Base-by-base conservation (phyloP, 805 yeast species). In the Metschnikowia noctiluminum region DNA sequence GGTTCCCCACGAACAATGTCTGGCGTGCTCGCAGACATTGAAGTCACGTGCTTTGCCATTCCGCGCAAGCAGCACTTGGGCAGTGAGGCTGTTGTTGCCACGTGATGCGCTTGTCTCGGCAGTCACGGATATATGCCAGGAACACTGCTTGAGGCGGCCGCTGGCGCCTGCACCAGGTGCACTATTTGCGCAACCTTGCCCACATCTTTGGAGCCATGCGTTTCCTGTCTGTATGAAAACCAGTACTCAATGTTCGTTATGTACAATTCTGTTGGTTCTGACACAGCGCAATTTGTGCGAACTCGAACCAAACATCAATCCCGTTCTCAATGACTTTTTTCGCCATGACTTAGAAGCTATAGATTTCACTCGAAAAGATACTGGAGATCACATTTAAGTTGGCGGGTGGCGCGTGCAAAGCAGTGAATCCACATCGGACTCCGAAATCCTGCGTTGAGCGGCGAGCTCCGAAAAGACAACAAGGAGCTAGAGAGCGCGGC, bases 81-180 rank as follows among this genome's bases (percentile, higher is more conserved):
- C 21, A 21, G 21, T 21, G 21, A 21, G 21, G 21, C 21, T 21
- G 21, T 21, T 21, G 21, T 21, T 21, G 41, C 7, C 42, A 39
- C 42, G 42, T 39, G 42, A 39, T 14, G 28, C 31, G 31, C 31
- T 15, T 11, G 13, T 13, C 30, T 28, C 32, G 35, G 28, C 21
- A 10, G 7, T 10, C 35, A 34, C 42, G 42, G 42, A 31, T 13
- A 21, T 38, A 41, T 44, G 37, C 21, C 40, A 43, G 46, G 41
- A 37, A 43, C 46, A 28, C 37, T 30, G 14, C 38, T 13, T 36
- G 15, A 6, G 21, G 21, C 28, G 42, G 45, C 39, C 35, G 45
- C 35, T 42, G 35, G 40, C 45, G 35, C 26, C 28, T 35, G 45
- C 45, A 35, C 35, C 36, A 32, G 13, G 30, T 30, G 16, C 37